Percentiles rank a stretch among this genome's conserved stretches.
phyloP scores from a whole-genome alignment of 2,329 filamentous ascomycete species.

The Calonectria henricotiae region DNA sequence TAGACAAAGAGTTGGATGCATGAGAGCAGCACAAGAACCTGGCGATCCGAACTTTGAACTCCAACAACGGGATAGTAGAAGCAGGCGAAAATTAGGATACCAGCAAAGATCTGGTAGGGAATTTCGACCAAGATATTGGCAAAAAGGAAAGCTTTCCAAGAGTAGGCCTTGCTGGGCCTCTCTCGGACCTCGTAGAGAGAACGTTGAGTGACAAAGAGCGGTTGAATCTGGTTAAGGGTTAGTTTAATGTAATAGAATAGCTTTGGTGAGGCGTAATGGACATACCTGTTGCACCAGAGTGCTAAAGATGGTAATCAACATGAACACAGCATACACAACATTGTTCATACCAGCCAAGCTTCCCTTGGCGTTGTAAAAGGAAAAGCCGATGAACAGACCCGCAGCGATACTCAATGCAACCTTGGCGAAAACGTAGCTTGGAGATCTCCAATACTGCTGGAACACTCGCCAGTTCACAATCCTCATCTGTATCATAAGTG shows the following conservation, averaged over 20 bases:
- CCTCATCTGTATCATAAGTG: slow-evolving; percentile 22
- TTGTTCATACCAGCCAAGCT: slow-evolving; percentile 78
- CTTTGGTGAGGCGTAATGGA: neutral
- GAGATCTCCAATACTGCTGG: slow-evolving; percentile 38
- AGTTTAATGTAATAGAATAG: neutral
- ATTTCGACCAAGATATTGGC: slow-evolving; percentile 82
- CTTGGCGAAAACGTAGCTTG: slow-evolving; percentile 32
- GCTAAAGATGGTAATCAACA: slow-evolving; percentile 83
- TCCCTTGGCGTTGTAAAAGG: slow-evolving; percentile 74
- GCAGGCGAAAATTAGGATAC: slow-evolving; percentile 75
- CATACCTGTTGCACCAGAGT: slow-evolving; percentile 75
- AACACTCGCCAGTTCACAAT: slow-evolving; percentile 28
- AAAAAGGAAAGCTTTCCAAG: slow-evolving; percentile 81
- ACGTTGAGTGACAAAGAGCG: slow-evolving; percentile 83
- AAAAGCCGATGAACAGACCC: slow-evolving; percentile 77
- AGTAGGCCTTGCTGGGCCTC: slow-evolving; percentile 81
- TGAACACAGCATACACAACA: slow-evolving; percentile 82
- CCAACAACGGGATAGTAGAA: slow-evolving; percentile 80
- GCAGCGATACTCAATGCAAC: slow-evolving; percentile 31
- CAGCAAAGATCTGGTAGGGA: slow-evolving; percentile 78
- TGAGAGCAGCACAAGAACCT: slow-evolving; percentile 72
- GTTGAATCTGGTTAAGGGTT: slow-evolving; percentile 72
- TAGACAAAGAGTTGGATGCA: slow-evolving; percentile 76
- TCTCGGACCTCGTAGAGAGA: slow-evolving; percentile 85
- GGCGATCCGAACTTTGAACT: slow-evolving; percentile 67